These are phyloP conservation scores for Fusarium chaquense DNA, from an alignment of 2,329 filamentous ascomycete species.

Conservation along the genomic window DNA sequence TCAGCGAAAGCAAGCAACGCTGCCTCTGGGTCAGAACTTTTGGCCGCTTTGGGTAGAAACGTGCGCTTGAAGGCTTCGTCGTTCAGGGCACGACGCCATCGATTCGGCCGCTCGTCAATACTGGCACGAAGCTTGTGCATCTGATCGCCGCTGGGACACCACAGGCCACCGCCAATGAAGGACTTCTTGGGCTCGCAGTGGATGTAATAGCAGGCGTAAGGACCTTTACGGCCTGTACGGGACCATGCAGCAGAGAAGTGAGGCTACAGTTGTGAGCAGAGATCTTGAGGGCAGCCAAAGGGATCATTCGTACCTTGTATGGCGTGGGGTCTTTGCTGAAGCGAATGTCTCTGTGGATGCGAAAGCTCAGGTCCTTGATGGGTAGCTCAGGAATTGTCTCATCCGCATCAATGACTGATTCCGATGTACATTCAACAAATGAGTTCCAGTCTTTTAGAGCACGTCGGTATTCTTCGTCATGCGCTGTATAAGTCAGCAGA, in stretches of 20 bases:
- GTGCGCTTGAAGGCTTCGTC: conserved; percentile 70
- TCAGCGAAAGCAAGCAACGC: conserved; percentile 77
- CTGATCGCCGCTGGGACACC: conserved; percentile 78
- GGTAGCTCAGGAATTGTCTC: conserved; percentile 88
- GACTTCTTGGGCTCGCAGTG: conserved; percentile 79
- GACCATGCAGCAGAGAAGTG: conserved; percentile 90
- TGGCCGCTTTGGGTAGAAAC: conserved; percentile 67
- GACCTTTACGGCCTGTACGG: conserved; percentile 86
- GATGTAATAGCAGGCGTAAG: conserved; percentile 89
- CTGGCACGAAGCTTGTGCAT: conserved; percentile 76
- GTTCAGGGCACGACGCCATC: conserved; percentile 75
- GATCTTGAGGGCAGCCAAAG: neutral
- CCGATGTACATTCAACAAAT: conserved; percentile 79
- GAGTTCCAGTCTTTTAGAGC: conserved; percentile 84
- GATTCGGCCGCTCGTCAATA: conserved; percentile 78
- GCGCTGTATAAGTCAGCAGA: conserved; percentile 62
- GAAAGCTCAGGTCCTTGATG: conserved; percentile 85
- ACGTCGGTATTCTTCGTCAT: conserved; percentile 83
- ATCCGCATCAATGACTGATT: conserved; percentile 78
- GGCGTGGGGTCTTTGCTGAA: conserved; percentile 88
- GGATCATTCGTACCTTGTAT: conserved; percentile 75
- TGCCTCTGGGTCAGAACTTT: conserved; percentile 58
- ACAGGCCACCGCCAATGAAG: conserved; percentile 85
- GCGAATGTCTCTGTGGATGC: conserved; percentile 87
- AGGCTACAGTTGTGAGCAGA: conserved; percentile 60